phyloP scores from a whole-genome alignment of 2,329 filamentous ascomycete genomes.

The Zelopaecilomyces penicillatus region DNA sequence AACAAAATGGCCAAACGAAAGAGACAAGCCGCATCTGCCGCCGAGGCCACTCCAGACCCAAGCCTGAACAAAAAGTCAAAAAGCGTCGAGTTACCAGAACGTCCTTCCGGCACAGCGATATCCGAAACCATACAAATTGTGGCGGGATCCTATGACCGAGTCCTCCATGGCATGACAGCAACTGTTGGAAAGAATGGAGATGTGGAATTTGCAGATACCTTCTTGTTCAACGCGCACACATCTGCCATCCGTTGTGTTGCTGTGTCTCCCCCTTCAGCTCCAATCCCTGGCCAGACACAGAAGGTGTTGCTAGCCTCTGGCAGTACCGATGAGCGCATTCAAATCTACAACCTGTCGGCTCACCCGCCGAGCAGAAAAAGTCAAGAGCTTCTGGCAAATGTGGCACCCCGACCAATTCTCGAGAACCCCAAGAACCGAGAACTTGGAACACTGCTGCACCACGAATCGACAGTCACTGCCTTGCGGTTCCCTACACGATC shows the following conservation, averaged over 20 bases:
- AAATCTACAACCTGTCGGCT: constrained; percentile 81
- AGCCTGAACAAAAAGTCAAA: constrained; percentile 25
- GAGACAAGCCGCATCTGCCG: constrained; percentile 28
- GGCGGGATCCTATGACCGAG: constrained; percentile 86
- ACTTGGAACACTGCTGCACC: constrained; percentile 78
- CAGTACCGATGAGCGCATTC: constrained; percentile 88
- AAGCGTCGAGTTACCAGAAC: constrained; percentile 3
- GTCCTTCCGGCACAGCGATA: constrained; percentile 6
- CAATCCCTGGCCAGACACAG: constrained; percentile 53
- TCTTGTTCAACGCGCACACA: constrained; percentile 88
- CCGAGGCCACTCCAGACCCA: constrained; percentile 16
- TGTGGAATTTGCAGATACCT: constrained; percentile 77
- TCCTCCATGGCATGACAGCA: constrained; percentile 85
- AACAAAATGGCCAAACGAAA: constrained; percentile 41
- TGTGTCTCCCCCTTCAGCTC: constrained; percentile 65
- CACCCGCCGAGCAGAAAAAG: constrained; percentile 51
- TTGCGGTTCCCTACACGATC: constrained; percentile 76
- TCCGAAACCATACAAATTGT: constrained; percentile 73
- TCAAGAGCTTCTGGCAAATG: constrained; percentile 53
- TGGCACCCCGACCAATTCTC: constrained; percentile 64
- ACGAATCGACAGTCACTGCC: constrained; percentile 71
- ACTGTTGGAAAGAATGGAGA: constrained; percentile 40
- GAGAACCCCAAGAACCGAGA: constrained; percentile 85
- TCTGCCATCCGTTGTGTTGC: constrained; percentile 86
- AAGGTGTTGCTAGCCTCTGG: constrained; percentile 88